A percentile compares a stretch with the other conserved stretches of the same genome.
These are phyloP conservation scores for Micromonas pusilla DNA, from an alignment of 139 green algal species.

Conservation along the genomic window DNA sequence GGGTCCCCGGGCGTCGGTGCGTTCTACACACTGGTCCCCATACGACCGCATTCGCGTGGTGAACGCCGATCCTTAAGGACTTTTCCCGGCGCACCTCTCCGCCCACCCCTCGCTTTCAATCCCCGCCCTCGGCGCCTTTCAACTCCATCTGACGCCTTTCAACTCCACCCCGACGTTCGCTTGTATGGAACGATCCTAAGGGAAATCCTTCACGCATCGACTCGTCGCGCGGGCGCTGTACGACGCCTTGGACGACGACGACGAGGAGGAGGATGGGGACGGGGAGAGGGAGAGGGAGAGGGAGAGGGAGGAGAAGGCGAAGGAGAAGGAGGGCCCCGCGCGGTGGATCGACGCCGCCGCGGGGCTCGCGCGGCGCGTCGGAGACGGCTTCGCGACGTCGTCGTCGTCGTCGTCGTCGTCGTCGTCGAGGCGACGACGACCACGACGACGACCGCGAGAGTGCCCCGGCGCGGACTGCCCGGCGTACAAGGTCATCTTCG, in stretches of 20 bases:
- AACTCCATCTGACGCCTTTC: too few species aligned
- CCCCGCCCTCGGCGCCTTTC: too few species aligned
- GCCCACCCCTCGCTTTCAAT: too few species aligned
- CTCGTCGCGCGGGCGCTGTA: conserved; percentile 51
- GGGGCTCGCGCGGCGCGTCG: neutral
- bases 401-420: neutral
- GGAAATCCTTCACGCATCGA: conserved; percentile 76
- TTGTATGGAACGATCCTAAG: too few species aligned
- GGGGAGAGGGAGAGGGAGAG: neutral
- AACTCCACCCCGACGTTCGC: too few species aligned
- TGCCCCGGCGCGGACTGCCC: conserved; percentile 46
- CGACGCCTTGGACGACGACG: neutral
- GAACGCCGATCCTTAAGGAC: too few species aligned
- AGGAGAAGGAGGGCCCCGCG: neutral
- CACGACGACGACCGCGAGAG: neutral
- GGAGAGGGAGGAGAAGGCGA: neutral
- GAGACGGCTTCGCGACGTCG: neutral
- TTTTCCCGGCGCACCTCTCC: too few species aligned
- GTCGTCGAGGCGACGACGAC: neutral
- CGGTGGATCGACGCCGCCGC: neutral
- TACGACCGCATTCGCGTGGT: too few species aligned
- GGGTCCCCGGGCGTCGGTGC: conserved; percentile 80
- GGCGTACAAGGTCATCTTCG: conserved; percentile 80
- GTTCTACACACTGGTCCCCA: too few species aligned
- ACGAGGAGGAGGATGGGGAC: neutral